Evolutionary conservation across 2,329 filamentous ascomycete species (phyloP).

Genomic region (Penicillium oxalicum): DNA sequence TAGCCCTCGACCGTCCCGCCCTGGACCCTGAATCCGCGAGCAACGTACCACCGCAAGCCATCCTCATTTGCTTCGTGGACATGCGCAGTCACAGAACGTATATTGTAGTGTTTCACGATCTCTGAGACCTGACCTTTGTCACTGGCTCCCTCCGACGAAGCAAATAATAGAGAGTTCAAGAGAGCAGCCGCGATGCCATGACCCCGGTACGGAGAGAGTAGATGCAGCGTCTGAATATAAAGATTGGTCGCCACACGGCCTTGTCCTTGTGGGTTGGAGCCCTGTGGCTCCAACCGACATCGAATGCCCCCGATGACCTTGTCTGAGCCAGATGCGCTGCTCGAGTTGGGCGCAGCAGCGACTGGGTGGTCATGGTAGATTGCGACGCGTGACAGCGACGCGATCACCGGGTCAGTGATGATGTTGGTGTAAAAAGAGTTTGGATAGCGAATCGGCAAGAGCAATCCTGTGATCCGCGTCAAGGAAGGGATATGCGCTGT

Average conservation of each 20-base stretch:
- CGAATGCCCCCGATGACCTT: constrained; percentile 46
- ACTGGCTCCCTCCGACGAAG: constrained; percentile 7
- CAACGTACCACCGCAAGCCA: constrained; percentile 55
- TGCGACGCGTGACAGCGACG: constrained; percentile 54
- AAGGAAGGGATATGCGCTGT: constrained; percentile 50
- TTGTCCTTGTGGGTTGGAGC: constrained; percentile 1
- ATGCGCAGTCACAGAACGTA: constrained; percentile 53
- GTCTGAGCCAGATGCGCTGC: constrained; percentile 27
- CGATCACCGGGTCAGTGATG: constrained; percentile 48
- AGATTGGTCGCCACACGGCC: constrained; percentile 37
- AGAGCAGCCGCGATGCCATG: constrained; percentile 54
- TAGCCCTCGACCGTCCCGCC: constrained; percentile 50
- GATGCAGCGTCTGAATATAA: constrained; percentile 57
- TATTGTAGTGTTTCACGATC: constrained; percentile 45
- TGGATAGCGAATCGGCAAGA: constrained; percentile 58
- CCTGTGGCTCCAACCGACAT: constrained; percentile 40
- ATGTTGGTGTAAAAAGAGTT: constrained; percentile 57
- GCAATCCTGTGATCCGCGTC: constrained; percentile 52
- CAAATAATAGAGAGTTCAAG: constrained; percentile 40
- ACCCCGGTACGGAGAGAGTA: constrained; percentile 55
- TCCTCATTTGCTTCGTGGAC: constrained; percentile 60
- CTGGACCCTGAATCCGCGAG: constrained; percentile 50
- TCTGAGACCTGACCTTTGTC: constrained; percentile 24
- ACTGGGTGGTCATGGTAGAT: constrained; percentile 49
- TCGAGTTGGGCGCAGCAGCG: constrained; percentile 17